These are phyloP conservation scores for Phytophthora chlamydospora DNA, from an alignment of 352 stramenopile genomes.

Conservation along the genomic window DNA sequence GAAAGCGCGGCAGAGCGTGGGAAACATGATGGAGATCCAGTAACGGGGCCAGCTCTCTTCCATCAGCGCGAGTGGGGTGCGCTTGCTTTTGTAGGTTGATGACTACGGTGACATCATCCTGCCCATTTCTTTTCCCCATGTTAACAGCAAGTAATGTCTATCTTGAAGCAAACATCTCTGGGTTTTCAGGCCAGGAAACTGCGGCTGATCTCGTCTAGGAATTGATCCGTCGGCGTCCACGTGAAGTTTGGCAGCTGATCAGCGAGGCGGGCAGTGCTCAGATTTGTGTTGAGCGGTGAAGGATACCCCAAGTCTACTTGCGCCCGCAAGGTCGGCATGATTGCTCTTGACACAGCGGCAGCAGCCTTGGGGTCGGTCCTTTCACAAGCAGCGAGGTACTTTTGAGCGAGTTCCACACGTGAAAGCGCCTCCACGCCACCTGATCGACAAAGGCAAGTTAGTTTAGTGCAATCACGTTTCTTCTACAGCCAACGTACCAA, in stretches of 20 bases:
- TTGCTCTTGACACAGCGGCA: constrained; percentile 14
- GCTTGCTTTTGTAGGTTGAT: constrained; percentile 18
- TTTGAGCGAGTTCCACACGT: constrained; percentile 48
- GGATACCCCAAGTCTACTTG: constrained; percentile 52
- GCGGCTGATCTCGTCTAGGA: constrained; percentile 35
- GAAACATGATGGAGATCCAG: constrained; percentile 55
- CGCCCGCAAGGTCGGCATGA: constrained; percentile 35
- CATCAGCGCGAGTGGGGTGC: constrained; percentile 15
- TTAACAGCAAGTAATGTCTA: constrained; percentile 12
- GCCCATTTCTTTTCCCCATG: constrained; percentile 7
- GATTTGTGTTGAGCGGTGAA: constrained; percentile 49
- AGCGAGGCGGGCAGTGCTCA: constrained; percentile 41
- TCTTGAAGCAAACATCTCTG: constrained; percentile 21
- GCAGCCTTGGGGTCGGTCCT: constrained; percentile 3
- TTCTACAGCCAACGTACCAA: constrained; percentile 40
- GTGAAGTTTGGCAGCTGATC: constrained; percentile 30
- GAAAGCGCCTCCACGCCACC: constrained; percentile 55
- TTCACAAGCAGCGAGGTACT: constrained; percentile 34
- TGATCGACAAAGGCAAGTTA: constrained; percentile 10
- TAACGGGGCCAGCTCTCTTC: constrained; percentile 25
- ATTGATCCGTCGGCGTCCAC: constrained; percentile 25
- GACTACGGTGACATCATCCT: constrained; percentile 23
- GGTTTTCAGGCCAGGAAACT: constrained; percentile 25
- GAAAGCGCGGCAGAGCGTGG: constrained; percentile 36
- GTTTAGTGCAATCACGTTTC: neutral